Evolutionary conservation across 495 filamentous ascomycete genomes (phyloP).

Genomic region (Xylaria grammica): DNA sequence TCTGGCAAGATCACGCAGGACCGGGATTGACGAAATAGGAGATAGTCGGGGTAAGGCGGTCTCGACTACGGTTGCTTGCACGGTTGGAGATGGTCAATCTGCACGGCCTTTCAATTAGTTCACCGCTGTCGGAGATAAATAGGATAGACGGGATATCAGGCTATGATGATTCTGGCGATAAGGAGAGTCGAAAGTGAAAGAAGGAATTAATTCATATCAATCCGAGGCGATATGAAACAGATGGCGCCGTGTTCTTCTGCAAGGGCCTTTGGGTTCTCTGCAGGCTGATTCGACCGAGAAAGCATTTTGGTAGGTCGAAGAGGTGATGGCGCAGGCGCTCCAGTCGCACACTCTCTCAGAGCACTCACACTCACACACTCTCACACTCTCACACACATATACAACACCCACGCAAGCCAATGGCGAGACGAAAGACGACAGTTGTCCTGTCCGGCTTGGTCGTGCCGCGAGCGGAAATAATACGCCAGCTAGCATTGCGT

Average conservation of each 20-base stretch:
- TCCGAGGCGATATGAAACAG: constrained; percentile 4
- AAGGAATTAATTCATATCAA: not conserved
- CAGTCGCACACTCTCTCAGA: constrained; percentile 14
- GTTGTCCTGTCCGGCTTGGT: constrained; percentile 19
- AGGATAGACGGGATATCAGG: not conserved
- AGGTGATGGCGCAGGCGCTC: constrained; percentile 12
- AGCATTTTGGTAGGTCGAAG: constrained; percentile 12
- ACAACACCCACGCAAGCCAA: no score
- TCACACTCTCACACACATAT: no score
- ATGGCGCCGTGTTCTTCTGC: constrained; percentile 17
- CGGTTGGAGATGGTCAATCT: constrained; percentile 4
- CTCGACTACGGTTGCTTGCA: not conserved
- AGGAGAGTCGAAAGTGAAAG: not conserved
- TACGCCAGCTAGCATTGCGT: constrained; percentile 14
- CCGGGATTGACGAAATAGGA: not conserved
- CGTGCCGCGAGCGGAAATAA: constrained; percentile 10
- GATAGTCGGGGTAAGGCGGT: not conserved
- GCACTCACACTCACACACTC: constrained; percentile 9
- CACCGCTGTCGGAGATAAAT: not conserved
- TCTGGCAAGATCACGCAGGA: not conserved
- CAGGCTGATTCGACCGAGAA: not conserved
- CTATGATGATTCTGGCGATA: not conserved
- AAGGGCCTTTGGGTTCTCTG: constrained; percentile 26
- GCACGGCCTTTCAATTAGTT: constrained; percentile 12
- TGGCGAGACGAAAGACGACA: constrained; percentile 1